Evolutionary conservation across 441 rosid species (phyloP).

Genomic region (Hura crepitans): DNA sequence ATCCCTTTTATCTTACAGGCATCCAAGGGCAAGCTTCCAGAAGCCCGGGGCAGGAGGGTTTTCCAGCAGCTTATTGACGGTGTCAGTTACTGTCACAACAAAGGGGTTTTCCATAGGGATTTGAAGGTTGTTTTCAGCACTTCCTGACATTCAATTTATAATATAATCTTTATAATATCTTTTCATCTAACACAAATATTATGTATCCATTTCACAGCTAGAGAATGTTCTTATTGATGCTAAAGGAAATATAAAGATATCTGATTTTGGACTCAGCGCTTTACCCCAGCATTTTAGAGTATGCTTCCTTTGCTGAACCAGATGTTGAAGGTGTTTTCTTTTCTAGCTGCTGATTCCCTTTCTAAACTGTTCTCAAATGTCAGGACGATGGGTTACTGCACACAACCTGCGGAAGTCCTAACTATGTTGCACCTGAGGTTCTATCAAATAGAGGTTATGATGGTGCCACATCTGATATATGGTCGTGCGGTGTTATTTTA

Average conservation of each 20-base stretch:
- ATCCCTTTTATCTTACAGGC: slow-evolving; percentile 42
- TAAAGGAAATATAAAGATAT: slow-evolving; percentile 73
- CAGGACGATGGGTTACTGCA: slow-evolving; percentile 87
- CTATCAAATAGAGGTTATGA: slow-evolving; percentile 86
- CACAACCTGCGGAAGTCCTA: slow-evolving; percentile 95
- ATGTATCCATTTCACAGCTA: slow-evolving; percentile 41
- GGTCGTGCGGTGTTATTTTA: slow-evolving; percentile 94
- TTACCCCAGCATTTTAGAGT: slow-evolving; percentile 87
- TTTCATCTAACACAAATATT: slow-evolving; percentile 11
- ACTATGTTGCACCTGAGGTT: slow-evolving; percentile 90
- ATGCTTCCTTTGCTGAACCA: slow-evolving; percentile 16
- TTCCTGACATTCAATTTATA: neutral
- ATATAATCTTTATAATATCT: neutral
- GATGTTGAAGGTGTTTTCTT: neutral
- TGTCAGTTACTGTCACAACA: slow-evolving; percentile 79
- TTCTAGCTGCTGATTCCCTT: neutral
- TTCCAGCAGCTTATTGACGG: slow-evolving; percentile 92
- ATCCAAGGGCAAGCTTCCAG: slow-evolving; percentile 60
- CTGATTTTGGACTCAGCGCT: slow-evolving; percentile 94
- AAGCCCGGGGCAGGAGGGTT: slow-evolving; percentile 72
- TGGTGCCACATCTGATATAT: slow-evolving; percentile 83
- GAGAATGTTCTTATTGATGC: slow-evolving; percentile 87
- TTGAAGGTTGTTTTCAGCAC: slow-evolving; percentile 56
- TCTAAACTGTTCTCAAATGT: too few relatives aligned
- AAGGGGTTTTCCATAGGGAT: slow-evolving; percentile 90